Percentiles rank a stretch among this genome's conserved stretches.
phyloP scores from a whole-genome alignment of 1,139 yeast species.

The Ogataea hybrid region DNA sequence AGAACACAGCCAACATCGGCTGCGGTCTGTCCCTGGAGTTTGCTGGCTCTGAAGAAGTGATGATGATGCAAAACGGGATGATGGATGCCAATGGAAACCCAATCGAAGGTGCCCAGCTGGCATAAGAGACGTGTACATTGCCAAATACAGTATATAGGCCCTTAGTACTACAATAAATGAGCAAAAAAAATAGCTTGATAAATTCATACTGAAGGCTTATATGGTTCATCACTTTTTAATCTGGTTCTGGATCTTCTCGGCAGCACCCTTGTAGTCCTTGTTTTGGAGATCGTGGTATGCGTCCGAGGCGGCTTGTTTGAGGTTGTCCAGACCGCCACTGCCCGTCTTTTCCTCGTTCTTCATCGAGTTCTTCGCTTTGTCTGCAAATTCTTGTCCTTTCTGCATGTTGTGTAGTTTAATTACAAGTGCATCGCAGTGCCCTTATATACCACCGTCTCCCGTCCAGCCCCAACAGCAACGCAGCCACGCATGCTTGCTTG shows the following conservation, averaged over 20 bases:
- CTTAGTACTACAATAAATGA: not conserved
- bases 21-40: conserved; percentile 93
- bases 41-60: conserved; percentile 88
- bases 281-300: conserved; percentile 60
- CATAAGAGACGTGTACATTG: conserved; percentile 3
- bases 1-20: conserved; percentile 82
- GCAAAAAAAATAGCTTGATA: not conserved
- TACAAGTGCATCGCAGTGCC: not conserved
- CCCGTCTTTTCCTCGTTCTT: conserved; percentile 47
- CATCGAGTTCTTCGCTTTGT: conserved; percentile 59
- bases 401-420: conserved; percentile 1
- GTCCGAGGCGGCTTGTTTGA: conserved; percentile 66
- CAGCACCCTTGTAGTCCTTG: conserved; percentile 31
- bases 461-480: not conserved
- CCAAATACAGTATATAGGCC: conserved; percentile 5
- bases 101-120: conserved; percentile 57
- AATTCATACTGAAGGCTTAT: not conserved
- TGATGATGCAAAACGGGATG: conserved; percentile 75
- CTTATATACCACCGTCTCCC: no score
- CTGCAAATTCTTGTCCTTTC: conserved; percentile 63
- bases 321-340: conserved; percentile 59
- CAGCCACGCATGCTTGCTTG: not conserved
- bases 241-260: conserved; percentile 16
- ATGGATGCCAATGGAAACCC: conserved; percentile 80
- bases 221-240: conserved; percentile 4